Conservation (phyloP, 2,329 filamentous ascomycete genomes). For the Myriangium duriaei region DNA sequence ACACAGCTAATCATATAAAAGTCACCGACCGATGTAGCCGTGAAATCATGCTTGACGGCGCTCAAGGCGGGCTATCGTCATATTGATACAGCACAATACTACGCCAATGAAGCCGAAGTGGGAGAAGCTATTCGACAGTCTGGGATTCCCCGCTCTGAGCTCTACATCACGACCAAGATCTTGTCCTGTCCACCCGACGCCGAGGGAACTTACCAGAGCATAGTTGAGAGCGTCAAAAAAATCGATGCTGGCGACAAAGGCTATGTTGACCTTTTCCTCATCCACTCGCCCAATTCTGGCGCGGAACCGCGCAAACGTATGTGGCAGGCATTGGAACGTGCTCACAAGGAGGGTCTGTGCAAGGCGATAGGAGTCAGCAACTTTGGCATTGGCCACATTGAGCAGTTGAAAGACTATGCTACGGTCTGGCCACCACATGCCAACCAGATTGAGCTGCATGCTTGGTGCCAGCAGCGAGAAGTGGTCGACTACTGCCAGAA, state of each 20-base stretch:
- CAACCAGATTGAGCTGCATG: constrained; percentile 65
- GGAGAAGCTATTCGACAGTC: constrained; percentile 49
- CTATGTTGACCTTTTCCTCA: constrained; percentile 60
- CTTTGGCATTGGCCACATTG: constrained; percentile 53
- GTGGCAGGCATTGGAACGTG: constrained; percentile 53
- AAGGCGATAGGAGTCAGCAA: constrained; percentile 63
- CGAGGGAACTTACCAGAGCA: constrained; percentile 47
- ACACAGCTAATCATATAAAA: constrained; percentile 13
- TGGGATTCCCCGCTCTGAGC: constrained; percentile 41
- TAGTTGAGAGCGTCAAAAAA: constrained; percentile 50
- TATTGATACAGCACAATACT: constrained; percentile 57
- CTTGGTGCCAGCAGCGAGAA: constrained; percentile 55
- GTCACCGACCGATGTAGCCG: constrained; percentile 42
- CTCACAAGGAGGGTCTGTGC: constrained; percentile 46
- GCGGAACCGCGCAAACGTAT: constrained; percentile 44
- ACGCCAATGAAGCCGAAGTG: constrained; percentile 56
- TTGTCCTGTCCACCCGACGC: constrained; percentile 39
- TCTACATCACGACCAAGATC: constrained; percentile 64
- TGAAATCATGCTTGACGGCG: constrained; percentile 46
- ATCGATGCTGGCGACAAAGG: constrained; percentile 41
- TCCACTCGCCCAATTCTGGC: constrained; percentile 51
- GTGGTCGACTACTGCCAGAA: constrained; percentile 45
- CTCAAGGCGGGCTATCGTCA: constrained; percentile 48
- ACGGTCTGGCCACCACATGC: constrained; percentile 56
- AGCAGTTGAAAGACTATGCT: constrained; percentile 56